Evolutionary conservation across 371 early-diverging fungal genomes (phyloP).

Genomic region (Rhizopus arrhizus): DNA sequence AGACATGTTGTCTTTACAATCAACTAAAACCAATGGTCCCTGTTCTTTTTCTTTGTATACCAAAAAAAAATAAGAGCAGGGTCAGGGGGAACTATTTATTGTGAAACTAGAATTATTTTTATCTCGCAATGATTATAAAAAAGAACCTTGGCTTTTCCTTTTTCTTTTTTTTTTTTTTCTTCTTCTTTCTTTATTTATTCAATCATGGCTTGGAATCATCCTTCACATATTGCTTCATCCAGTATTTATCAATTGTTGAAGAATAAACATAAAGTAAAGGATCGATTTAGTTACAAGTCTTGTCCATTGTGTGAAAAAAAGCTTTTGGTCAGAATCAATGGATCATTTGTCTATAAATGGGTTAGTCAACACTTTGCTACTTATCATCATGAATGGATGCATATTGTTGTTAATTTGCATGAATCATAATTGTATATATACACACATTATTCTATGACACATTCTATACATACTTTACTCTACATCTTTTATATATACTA

Average conservation of each 20-base stretch:
- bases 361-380: slow-evolving; percentile 50
- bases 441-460: background rate
- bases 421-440: slow-evolving; percentile 4
- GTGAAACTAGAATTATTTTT: background rate
- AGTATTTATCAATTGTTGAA: background rate
- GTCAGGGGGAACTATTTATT: slow-evolving; percentile 1
- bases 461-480: background rate
- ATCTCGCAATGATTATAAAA: slow-evolving; percentile 9
- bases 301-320: slow-evolving; percentile 53
- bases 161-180: background rate
- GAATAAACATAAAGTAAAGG: slow-evolving; percentile 1
- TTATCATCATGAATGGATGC: slow-evolving; percentile 53
- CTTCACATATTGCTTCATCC: slow-evolving; percentile 4
- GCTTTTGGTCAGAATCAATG: slow-evolving; percentile 50
- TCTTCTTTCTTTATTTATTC: background rate
- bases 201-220: background rate
- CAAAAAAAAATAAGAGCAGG: background rate
- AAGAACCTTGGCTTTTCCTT: background rate
- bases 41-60: background rate
- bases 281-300: slow-evolving; percentile 32
- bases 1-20: background rate
- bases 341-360: slow-evolving; percentile 52
- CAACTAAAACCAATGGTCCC: background rate
- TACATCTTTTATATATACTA: background rate
- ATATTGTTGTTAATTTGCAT: slow-evolving; percentile 50